Percentiles rank a stretch among this genome's conserved stretches.
phyloP scores from a whole-genome alignment of 306 rosid species.

The Trifolium subterraneum region DNA sequence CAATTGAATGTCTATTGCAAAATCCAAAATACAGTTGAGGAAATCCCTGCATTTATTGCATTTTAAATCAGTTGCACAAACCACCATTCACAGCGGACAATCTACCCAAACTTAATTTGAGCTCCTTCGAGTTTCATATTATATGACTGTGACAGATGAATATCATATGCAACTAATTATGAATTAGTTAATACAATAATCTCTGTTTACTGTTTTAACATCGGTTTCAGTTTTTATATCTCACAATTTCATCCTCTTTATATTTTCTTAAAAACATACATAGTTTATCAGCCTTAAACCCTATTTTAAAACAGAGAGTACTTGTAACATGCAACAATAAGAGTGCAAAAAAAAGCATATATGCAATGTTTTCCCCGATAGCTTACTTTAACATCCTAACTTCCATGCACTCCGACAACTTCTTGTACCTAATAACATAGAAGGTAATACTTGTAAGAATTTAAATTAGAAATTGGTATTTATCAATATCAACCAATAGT shows the following conservation, averaged over 20 bases:
- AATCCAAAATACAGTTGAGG: slow-evolving; percentile 4
- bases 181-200: neutral
- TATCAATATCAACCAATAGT: neutral
- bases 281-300: neutral
- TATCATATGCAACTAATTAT: neutral
- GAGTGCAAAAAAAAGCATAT: slow-evolving; percentile 25
- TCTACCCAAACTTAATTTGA: slow-evolving; percentile 1
- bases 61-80: neutral
- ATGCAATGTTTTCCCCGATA: slow-evolving; percentile 23
- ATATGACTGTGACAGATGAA: neutral
- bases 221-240: neutral
- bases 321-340: slow-evolving; percentile 2
- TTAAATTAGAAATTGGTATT: slow-evolving; percentile 10
- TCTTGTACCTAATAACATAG: slow-evolving; percentile 53
- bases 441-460: slow-evolving; percentile 15
- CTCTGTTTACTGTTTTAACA: neutral
- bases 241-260: too few species aligned
- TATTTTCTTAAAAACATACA: neutral
- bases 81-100: neutral
- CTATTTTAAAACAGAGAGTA: slow-evolving; percentile 10
- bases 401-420: slow-evolving; percentile 61
- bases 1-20: neutral
- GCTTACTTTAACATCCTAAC: slow-evolving; percentile 59
- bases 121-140: neutral
- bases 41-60: neutral